phyloP scores from a whole-genome alignment of 345 rosid species.

The Rhodamnia rubescens region DNA sequence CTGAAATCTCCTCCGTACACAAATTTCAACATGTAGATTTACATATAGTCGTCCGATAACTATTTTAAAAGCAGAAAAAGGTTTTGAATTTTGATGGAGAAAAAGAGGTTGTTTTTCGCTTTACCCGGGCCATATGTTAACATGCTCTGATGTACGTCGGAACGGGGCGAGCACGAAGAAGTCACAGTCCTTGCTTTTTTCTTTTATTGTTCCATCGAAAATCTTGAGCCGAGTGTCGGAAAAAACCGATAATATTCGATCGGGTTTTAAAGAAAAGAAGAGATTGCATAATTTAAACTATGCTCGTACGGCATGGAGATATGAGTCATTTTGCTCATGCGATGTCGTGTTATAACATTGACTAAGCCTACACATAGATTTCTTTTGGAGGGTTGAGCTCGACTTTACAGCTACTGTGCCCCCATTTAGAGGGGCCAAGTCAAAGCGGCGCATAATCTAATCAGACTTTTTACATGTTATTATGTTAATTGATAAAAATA shows the following conservation, averaged over 20 bases:
- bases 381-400: too few relatives aligned
- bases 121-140: neutral
- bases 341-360: too few relatives aligned
- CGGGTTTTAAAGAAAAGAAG: neutral
- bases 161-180: neutral
- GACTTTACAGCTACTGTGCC: too few relatives aligned
- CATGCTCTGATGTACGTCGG: neutral
- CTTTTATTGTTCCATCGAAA: neutral
- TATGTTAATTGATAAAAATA: too few relatives aligned
- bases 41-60: too few relatives aligned
- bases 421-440: neutral
- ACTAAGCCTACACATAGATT: too few relatives aligned
- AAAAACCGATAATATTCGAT: neutral
- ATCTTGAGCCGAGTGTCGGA: neutral
- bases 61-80: neutral
- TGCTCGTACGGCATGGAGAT: too few relatives aligned
- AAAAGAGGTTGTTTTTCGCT: neutral
- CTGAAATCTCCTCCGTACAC: accelerated
- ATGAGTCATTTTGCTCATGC: too few relatives aligned
- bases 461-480: too few relatives aligned
- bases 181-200: neutral
- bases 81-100: accelerated
- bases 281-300: too few relatives aligned
- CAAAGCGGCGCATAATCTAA: neutral
- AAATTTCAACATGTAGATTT: neutral